These are phyloP conservation scores for Yamagishiella unicocca DNA, from an alignment of 139 green algal species.

Conservation along the genomic window DNA sequence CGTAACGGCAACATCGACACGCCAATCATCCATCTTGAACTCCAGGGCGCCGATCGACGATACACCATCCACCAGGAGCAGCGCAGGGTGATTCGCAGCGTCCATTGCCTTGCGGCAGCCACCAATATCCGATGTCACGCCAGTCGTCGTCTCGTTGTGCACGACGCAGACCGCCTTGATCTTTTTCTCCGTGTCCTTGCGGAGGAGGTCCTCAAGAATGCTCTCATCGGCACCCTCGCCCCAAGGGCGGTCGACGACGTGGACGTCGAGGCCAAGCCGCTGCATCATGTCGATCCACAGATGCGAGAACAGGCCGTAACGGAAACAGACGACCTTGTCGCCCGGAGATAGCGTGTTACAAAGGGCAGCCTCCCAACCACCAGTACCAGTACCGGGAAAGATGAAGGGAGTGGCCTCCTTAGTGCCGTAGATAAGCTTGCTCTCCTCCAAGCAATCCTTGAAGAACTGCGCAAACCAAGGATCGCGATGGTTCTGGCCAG, in stretches of 20 bases:
- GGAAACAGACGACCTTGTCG: conserved; percentile 88
- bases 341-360: conserved; percentile 97
- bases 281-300: conserved; percentile 98
- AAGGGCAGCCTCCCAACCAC: conserved; percentile 93
- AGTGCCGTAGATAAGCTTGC: conserved; percentile 87
- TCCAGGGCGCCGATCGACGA: conserved; percentile 94
- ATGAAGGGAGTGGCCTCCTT: conserved; percentile 91
- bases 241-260: conserved; percentile 90
- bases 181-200: conserved; percentile 85
- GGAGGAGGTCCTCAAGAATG: conserved; percentile 77
- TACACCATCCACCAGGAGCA: conserved; percentile 95
- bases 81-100: conserved; percentile 79
- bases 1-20: conserved; percentile 97
- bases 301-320: conserved; percentile 95
- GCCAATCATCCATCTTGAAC: conserved; percentile 96
- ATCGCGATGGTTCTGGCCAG: conserved; percentile 93
- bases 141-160: conserved; percentile 98
- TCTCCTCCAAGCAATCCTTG: conserved; percentile 86
- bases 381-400: conserved; percentile 89
- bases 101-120: conserved; percentile 83
- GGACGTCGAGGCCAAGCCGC: conserved; percentile 95
- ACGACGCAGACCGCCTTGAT: conserved; percentile 97
- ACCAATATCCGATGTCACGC: conserved; percentile 89
- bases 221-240: conserved; percentile 91
- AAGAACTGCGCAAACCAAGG: conserved; percentile 93